Conservation (phyloP, 768 basidiomycete genomes). For the Naganishia antarctica region DNA sequence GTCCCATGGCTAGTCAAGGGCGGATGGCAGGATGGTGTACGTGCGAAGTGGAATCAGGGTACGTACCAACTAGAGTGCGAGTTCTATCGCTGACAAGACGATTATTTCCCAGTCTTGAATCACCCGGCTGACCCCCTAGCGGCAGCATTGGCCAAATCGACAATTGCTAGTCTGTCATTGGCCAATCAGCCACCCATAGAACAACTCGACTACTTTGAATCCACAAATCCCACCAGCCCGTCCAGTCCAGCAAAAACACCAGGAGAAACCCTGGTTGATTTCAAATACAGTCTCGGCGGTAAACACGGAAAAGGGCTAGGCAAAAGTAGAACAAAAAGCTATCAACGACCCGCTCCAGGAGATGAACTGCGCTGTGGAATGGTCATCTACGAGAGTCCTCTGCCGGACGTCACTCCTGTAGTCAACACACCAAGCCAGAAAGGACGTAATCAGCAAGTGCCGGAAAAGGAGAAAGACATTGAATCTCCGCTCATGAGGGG, state of each 20-base stretch:
- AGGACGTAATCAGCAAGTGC: conserved; percentile 19
- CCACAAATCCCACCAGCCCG: conserved; percentile 17
- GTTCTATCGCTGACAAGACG: not conserved
- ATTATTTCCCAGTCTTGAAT: conserved; percentile 34
- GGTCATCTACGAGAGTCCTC: conserved; percentile 33
- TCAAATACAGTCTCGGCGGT: conserved; percentile 21
- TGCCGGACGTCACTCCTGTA: not conserved
- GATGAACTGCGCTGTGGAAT: conserved; percentile 37
- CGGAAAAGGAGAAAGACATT: conserved; percentile 27
- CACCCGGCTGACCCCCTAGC: conserved; percentile 37
- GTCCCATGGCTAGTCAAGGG: conserved; percentile 87
- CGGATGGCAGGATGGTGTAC: conserved; percentile 57
- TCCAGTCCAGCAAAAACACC: conserved; percentile 17
- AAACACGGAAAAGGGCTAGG: not conserved
- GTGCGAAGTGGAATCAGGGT: conserved; percentile 36
- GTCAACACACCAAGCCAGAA: not conserved
- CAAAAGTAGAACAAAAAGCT: not conserved
- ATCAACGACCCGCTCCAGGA: conserved; percentile 14
- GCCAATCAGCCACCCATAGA: not conserved
- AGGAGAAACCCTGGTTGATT: conserved; percentile 20
- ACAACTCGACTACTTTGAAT: not conserved
- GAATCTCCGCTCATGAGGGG: conserved; percentile 54
- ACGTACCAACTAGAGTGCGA: not conserved
- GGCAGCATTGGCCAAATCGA: conserved; percentile 34
- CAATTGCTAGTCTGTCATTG: not conserved